Evolutionary conservation across 345 rosid species (phyloP).

Genomic region (Durio zibethinus): DNA sequence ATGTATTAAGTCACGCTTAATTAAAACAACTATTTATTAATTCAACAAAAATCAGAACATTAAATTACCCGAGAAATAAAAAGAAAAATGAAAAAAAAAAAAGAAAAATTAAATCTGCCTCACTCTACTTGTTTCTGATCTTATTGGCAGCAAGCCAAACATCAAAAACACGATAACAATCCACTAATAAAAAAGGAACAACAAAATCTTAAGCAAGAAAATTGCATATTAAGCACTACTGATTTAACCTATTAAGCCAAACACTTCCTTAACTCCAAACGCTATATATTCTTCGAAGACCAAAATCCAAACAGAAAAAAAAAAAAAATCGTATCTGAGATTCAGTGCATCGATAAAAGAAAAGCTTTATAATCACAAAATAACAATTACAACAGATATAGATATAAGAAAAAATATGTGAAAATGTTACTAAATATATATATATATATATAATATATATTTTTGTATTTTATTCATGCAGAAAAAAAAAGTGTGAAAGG

Average conservation of each 20-base stretch:
- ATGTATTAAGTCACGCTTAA: background rate
- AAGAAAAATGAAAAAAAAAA: background rate
- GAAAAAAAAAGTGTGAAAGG: background rate
- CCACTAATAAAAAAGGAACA: background rate
- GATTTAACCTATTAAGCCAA: background rate
- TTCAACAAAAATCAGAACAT: background rate
- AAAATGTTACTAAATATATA: background rate
- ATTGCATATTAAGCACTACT: background rate
- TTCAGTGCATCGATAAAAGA: background rate
- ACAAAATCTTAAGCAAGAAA: slow-evolving; percentile 1
- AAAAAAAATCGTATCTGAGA: background rate
- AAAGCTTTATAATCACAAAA: background rate
- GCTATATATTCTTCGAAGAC: background rate
- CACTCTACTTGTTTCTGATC: background rate
- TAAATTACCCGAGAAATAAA: background rate
- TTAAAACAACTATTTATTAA: background rate
- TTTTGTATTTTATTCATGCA: slow-evolving; percentile 7
- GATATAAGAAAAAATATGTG: background rate
- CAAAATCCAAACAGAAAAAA: background rate
- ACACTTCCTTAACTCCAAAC: background rate
- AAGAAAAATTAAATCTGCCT: background rate
- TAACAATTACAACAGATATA: background rate
- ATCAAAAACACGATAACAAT: background rate
- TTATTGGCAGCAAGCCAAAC: background rate
- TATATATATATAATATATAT: background rate